Conservation (phyloP, 169 alveolate species). For the Cystoisospora suis region DNA sequence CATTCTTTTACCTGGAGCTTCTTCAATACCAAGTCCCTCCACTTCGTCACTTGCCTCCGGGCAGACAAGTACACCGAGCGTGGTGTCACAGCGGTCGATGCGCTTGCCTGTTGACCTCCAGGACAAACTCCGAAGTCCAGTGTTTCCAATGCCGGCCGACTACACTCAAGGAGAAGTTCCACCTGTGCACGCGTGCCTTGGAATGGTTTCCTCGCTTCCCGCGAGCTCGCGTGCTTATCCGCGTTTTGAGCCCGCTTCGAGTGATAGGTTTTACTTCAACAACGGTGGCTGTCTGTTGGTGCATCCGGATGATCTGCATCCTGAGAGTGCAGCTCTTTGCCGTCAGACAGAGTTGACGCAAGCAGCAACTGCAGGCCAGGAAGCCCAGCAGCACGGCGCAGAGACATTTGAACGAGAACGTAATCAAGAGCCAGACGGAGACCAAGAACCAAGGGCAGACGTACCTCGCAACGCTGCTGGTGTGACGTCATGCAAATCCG, state of each 20-base stretch:
- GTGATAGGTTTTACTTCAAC: not conserved
- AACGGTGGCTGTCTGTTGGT: conserved; percentile 30
- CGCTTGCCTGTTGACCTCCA: conserved; percentile 30
- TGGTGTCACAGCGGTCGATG: not conserved
- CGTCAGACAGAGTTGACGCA: too few relatives aligned
- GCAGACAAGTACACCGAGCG: not conserved
- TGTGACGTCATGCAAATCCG: too few relatives aligned
- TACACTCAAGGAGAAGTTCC: not conserved
- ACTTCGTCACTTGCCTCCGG: too few relatives aligned
- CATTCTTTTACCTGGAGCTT: not conserved
- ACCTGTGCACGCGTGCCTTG: not conserved
- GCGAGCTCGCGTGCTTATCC: not conserved
- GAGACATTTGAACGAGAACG: too few relatives aligned
- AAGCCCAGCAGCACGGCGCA: too few relatives aligned
- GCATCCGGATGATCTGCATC: conserved; percentile 23
- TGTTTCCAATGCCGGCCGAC: not conserved
- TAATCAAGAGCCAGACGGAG: too few relatives aligned
- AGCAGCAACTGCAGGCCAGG: too few relatives aligned
- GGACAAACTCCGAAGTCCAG: not conserved
- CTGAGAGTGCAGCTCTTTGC: not conserved
- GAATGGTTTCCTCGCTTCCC: not conserved
- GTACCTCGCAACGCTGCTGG: too few relatives aligned
- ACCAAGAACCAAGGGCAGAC: too few relatives aligned
- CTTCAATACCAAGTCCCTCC: not conserved
- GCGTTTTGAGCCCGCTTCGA: conserved; percentile 3